A percentile compares a stretch with the other conserved stretches of the same genome.
These are phyloP conservation scores for Penicillium odoratum DNA, from an alignment of 495 filamentous ascomycete species.

Conservation along the genomic window DNA sequence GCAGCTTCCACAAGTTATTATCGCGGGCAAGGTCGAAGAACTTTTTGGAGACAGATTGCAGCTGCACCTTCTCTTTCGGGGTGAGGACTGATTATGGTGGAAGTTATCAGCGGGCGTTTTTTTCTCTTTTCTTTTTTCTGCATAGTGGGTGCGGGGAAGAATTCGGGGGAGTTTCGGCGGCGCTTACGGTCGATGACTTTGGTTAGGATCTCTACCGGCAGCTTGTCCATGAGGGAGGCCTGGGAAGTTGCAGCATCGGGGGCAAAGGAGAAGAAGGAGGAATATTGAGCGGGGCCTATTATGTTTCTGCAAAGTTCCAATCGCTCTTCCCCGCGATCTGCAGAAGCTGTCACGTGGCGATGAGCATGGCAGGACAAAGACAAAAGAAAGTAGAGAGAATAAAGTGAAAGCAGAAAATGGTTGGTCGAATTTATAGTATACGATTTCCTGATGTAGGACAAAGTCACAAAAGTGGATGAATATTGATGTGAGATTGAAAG, in stretches of 20 bases:
- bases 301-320: slow-evolving; percentile 17
- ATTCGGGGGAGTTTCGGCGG: slow-evolving; percentile 18
- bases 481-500: neutral
- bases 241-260: slow-evolving; percentile 34
- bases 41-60: slow-evolving; percentile 70
- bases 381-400: neutral
- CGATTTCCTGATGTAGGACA: neutral
- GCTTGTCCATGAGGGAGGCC: slow-evolving; percentile 52
- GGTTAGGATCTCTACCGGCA: slow-evolving; percentile 76
- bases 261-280: slow-evolving; percentile 18
- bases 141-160: slow-evolving; percentile 29
- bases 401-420: neutral
- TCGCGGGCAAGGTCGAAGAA: slow-evolving; percentile 72
- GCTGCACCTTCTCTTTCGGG: slow-evolving; percentile 62
- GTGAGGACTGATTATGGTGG: slow-evolving; percentile 58
- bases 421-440: neutral
- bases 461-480: neutral
- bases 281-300: slow-evolving; percentile 11
- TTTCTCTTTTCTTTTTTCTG: slow-evolving; percentile 1
- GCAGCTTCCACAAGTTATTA: slow-evolving; percentile 70
- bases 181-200: slow-evolving; percentile 72
- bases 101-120: slow-evolving; percentile 23
- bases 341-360: slow-evolving; percentile 28
- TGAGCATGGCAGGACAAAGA: neutral
- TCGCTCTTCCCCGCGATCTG: slow-evolving; percentile 25